Evolutionary conservation across 306 rosid species (phyloP), one percentile per base, ranked within the genome.

Genomic region (Abrus pulchellus): DNA sequence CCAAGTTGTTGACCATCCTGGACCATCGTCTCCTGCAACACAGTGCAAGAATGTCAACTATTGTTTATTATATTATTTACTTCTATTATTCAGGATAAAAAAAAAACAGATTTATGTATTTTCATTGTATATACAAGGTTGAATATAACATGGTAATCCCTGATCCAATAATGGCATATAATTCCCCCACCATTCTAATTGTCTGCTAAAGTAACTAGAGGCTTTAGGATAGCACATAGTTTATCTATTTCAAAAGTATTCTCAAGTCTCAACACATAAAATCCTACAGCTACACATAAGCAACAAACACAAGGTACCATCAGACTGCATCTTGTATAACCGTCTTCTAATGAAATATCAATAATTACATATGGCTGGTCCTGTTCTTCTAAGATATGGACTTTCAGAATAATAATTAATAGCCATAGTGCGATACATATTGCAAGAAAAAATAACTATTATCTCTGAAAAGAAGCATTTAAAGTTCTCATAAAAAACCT

Each of bases 1-100:
- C 98, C 99, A 95, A 40, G 88, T 83, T 52, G 99, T 93, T 41
- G 99, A 95, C 99, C 99, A 95, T 68, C 97, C 99, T n/a, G 99
- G 98, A 80, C 99, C 98, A 1, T 95, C 99, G 60, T 90, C 98
- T 72, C 99, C 98, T 95, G 87, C 86, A 83, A 71, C 41, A 80
- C 63, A 61, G 28, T 6, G 76, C 68, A 72, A 6, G 74, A 83
- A 75, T 70, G 65, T 69, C 68, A 81, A 45, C 73, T 64, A 56
- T 45, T 49, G n/a, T 80, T 45, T 43, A 68, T 32, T 29, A 14
- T 64, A 49, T 9, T 52, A 32, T 66, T 64, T 66, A 47, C 43
- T 47, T 83, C 33, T 13, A 44, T 54, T 59, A 76, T 33, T 66
- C 47, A 28, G 52, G 59, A 10, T 29, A 32, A 76, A 69, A 45